These are phyloP conservation scores for Claviceps monticola DNA, from an alignment of 2,329 filamentous ascomycete species.

Conservation along the genomic window DNA sequence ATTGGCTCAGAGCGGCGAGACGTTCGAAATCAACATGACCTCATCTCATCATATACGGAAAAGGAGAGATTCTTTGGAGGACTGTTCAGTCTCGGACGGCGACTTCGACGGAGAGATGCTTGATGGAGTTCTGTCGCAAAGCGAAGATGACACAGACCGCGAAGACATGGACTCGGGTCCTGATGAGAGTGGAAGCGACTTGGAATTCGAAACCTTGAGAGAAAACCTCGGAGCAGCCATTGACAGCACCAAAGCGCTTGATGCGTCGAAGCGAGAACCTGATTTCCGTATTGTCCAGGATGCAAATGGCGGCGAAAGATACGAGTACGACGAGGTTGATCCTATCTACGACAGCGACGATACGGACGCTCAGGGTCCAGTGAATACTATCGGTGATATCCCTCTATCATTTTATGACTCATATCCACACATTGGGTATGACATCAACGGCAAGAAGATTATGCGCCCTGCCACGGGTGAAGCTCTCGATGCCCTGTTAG, in stretches of 20 bases:
- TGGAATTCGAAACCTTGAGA: slow-evolving; percentile 23
- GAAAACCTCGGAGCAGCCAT: slow-evolving; percentile 3
- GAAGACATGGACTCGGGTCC: slow-evolving; percentile 12
- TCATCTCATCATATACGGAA: slow-evolving; percentile 31
- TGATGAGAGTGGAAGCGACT: background rate
- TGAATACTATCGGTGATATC: slow-evolving; percentile 92
- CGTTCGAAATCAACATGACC: slow-evolving; percentile 5
- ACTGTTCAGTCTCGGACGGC: slow-evolving; percentile 33
- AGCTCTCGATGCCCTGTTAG: slow-evolving; percentile 81
- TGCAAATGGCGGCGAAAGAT: slow-evolving; percentile 81
- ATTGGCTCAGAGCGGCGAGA: background rate
- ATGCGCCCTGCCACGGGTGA: slow-evolving; percentile 90
- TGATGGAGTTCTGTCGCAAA: slow-evolving; percentile 40
- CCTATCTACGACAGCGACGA: slow-evolving; percentile 95
- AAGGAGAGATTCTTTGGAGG: slow-evolving; percentile 48
- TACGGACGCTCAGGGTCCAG: slow-evolving; percentile 62
- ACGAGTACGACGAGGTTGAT: slow-evolving; percentile 87
- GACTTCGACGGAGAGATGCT: slow-evolving; percentile 43
- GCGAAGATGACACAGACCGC: slow-evolving; percentile 22
- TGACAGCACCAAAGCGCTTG: background rate
- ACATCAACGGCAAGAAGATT: slow-evolving; percentile 97
- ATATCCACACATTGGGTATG: slow-evolving; percentile 96
- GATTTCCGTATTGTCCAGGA: slow-evolving; percentile 48
- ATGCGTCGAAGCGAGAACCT: background rate
- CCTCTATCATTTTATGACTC: slow-evolving; percentile 91